Base-by-base conservation (phyloP, 169 alveolate genomes). In the Cryptosporidium bovis region DNA sequence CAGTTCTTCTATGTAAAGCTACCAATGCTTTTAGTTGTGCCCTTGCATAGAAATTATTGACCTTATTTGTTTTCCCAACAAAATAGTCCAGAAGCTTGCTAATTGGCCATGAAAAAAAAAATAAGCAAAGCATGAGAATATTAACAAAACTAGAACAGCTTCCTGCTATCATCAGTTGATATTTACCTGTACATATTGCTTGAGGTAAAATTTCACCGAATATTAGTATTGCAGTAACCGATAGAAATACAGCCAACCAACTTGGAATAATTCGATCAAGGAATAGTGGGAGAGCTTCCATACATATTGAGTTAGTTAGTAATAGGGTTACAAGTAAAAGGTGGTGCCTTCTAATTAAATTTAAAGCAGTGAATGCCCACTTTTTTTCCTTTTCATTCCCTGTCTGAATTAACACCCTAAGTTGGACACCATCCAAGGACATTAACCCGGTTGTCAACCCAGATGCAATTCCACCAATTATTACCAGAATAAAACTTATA, bases 181-280 rank as follows among this genome's bases (percentile, higher is more conserved):
- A 83, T 29, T 96, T 97, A 12, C 98, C 98, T 12, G 98, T 96
- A 56, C 98, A 96, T 29, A 95, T 91, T 20, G 99, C 98, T 66
- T 96, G 96, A 20, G 99, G 99, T 13, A 97, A 83, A 10, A 97
- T 95, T 89, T 97, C 99, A 1, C 99, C 98, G 68, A 97, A 93
- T 46, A 95, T 90, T 18, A 96, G 82, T 4, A 96, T 92, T 2
- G 96, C 93, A 2, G 96, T 92, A 6, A 95, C 97, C 50, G 97
- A 95, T 7, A 93, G 62, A 4, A 95, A 34, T 27, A 96, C 92
- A 4, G 98, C 97, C 83, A 90, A 71, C 84, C 91, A 83, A 44
- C 95, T 95, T 18, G 97, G 95, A 12, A 96, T 94, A 36, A 96
- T 82, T 60, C 94, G 91, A 62, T 95, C 98, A 50, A 96, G 92